Base-by-base conservation (phyloP, 495 filamentous ascomycete species). In the Podospora bellae-mahoneyi region DNA sequence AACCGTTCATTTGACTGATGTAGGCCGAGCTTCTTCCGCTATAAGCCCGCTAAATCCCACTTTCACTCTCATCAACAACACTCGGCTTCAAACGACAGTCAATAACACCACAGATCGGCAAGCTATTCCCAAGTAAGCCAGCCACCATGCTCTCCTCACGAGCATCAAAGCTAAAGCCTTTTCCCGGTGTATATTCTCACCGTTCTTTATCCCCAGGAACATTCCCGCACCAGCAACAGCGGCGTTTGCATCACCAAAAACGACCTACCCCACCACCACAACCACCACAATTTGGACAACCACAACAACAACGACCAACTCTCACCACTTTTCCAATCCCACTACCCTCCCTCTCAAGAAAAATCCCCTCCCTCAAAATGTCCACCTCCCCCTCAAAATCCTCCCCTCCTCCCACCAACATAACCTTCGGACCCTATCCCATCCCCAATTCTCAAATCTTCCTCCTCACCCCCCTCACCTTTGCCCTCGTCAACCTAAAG, bases 401-500 rank as follows among this genome's bases (percentile, higher is more conserved):
- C 13, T 16, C 66, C 57, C 18, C 61, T 32, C 23, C 59, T 63
- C 59, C 13, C 20, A 59, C 19, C 48, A 44, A 63, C 61, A 60
- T 44, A 75, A 26, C 74, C 76, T 91, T 91, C 67, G 89, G 87
- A 20, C 79, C 83, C 16, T 91, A 88, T 68, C 80, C 89, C 23
- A 87, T 91, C 60, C 90, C 76, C 62, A 19, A 62, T 16, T 28
- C 20, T 48, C 57, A 88, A 90, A 91, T 96, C 82, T 99, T 99
- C 85, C 85, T 95, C 80, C 81, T 78, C 70, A 96, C 94, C 13
- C 82, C 89, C 15, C 84, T 88, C 73, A 88, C 88, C 76, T 95
- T 91, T 83, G 91, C 91, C 67, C 85, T 97, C 63, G 93, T 97
- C 26, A 97, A 97, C 83, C 86, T 97, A 73, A 97, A 97, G 78